Evolutionary conservation across 257 asterid genomes (phyloP), one percentile per base, ranked within the genome.

Genomic region (Voacanga thouarsii): DNA sequence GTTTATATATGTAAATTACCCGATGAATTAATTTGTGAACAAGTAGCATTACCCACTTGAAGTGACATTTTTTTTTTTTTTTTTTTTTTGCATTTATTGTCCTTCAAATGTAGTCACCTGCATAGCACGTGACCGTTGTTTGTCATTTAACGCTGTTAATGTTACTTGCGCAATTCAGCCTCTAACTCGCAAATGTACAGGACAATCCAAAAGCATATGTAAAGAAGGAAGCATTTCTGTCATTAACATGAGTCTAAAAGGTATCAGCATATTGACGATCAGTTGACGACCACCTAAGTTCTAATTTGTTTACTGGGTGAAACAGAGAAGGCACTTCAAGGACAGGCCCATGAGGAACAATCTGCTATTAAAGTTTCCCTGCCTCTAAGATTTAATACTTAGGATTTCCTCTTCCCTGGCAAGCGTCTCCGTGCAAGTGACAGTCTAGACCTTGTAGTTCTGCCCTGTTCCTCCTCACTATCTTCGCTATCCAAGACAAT

Each of bases 401-500:
- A 28, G 37, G 55, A 78, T 84, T 86, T 90, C 64, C 86, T 77
- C 87, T 90, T 92, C 82, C 85, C 82, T n/a, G 81, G 79, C 78
- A 88, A 59, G 80, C 85, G 79, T 85, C 88, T 84, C 74, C 78
- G 83, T 19, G 83, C 82, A 59, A 90, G 85, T n/a, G 85, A 85
- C 79, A 90, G 72, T 85, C 84, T 93, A 69, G 90, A 88, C 85
- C 93, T 91, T 59, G 75, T 83, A 74, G 87, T 71, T 53, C 55
- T 77, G 69, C 43, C 56, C 57, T 65, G 83, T 64, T 88, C 96
- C 57, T 85, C 96, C 55, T 86, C 97, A 75, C 94, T 89, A n/a
- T 89, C 96, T 80, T 92, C 97, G 71, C 97, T 93, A 59, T 91
- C 97, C 88, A 91, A 79, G 80, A 91, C 98, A 61, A 93, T 85